phyloP scores from a whole-genome alignment of 2,329 filamentous ascomycete genomes.

The Colletotrichum neosansevieriae region DNA sequence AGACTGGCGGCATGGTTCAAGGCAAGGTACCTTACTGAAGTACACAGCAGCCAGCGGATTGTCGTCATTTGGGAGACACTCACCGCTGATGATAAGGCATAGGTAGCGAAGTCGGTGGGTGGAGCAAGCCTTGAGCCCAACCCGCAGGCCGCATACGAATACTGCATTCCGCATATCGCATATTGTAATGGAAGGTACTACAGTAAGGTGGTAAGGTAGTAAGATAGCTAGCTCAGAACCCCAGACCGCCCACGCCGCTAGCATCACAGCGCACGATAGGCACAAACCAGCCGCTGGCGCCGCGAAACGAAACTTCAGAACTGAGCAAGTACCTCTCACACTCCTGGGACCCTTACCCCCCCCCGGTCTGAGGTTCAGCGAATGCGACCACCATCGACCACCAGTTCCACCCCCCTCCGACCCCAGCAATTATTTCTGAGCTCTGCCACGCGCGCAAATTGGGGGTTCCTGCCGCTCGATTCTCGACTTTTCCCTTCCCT shows the following conservation, averaged over 20 bases:
- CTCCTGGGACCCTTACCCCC: too few species aligned
- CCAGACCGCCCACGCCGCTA: constrained; percentile 21
- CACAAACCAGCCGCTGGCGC: constrained; percentile 15
- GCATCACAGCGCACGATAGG: constrained; percentile 19
- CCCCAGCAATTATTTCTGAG: constrained; percentile 31
- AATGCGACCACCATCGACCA: constrained; percentile 1
- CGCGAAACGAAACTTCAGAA: constrained; percentile 9
- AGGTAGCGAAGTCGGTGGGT: constrained; percentile 1
- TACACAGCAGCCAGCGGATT: constrained; percentile 13
- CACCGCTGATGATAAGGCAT: constrained; percentile 38
- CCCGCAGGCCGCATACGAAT: neutral
- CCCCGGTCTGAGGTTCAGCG: neutral
- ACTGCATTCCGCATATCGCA: constrained; percentile 8
- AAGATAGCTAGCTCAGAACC: neutral
- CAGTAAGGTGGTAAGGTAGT: too few species aligned
- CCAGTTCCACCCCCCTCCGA: constrained; percentile 17
- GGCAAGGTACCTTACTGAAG: neutral
- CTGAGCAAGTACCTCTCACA: too few species aligned
- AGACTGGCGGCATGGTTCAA: constrained; percentile 1
- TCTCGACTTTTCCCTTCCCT: constrained; percentile 30
- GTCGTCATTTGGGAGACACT: constrained; percentile 35
- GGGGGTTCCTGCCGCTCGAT: constrained; percentile 22
- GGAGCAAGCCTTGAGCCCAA: constrained; percentile 6
- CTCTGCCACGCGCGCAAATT: constrained; percentile 30
- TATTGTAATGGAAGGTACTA: neutral